A percentile compares a stretch with the other conserved stretches of the same genome.
Evolutionary conservation across 768 basidiomycete genomes (phyloP).

Genomic region (Nidula microcarpa): DNA sequence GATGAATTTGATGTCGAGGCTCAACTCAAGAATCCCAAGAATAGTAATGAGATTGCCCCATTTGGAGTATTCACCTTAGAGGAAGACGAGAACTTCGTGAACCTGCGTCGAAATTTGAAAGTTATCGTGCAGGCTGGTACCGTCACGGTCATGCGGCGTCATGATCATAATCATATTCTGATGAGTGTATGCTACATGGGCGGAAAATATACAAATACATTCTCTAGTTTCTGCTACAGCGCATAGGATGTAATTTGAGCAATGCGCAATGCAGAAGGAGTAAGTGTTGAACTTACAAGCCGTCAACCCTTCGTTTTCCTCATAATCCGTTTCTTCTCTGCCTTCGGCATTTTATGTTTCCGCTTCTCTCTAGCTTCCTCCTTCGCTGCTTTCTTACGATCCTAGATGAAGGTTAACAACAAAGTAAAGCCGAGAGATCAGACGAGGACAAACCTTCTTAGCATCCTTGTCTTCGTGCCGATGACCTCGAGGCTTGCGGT

Average conservation of each 20-base stretch:
- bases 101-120: too few species aligned
- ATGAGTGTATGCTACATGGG: too few species aligned
- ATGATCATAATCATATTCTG: too few species aligned
- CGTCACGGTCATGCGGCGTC: too few species aligned
- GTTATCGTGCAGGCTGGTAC: too few species aligned
- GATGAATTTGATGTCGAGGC: too few species aligned
- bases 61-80: too few species aligned
- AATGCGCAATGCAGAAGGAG: not conserved
- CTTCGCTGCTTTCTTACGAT: constrained; percentile 88
- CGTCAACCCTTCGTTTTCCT: constrained; percentile 45
- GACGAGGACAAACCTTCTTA: constrained; percentile 63
- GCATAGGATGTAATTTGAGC: not conserved
- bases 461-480: constrained; percentile 88
- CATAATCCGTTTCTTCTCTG: constrained; percentile 86
- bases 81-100: too few species aligned
- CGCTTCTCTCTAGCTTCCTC: constrained; percentile 84
- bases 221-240: not conserved
- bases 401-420: constrained; percentile 42
- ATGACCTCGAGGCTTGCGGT: constrained; percentile 76
- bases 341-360: constrained; percentile 92
- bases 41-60: too few species aligned
- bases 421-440: not conserved
- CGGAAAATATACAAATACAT: too few species aligned
- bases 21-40: too few species aligned
- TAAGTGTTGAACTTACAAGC: not conserved